Evolutionary conservation across 2,329 filamentous ascomycete genomes (phyloP).

Genomic region (Sphaceloma murrayae): DNA sequence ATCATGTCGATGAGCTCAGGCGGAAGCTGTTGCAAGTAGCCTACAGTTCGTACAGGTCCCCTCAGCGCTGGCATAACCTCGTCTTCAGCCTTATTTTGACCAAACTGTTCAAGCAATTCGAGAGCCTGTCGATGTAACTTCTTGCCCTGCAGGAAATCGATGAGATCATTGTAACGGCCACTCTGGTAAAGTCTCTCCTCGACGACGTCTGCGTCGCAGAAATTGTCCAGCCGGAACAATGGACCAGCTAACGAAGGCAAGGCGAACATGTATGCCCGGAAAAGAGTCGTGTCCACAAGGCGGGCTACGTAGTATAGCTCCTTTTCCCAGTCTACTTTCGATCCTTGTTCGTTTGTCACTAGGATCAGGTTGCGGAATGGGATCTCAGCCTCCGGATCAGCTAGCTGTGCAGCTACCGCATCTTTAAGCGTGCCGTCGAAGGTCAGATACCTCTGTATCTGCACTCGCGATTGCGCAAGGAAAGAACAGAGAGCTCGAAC

Average conservation of each 20-base stretch:
- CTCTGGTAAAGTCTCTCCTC: conserved; percentile 85
- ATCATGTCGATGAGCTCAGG: conserved; percentile 84
- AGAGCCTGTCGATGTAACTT: conserved; percentile 81
- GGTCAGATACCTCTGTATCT: conserved; percentile 52
- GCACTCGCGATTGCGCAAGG: conserved; percentile 69
- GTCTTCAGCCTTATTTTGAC: conserved; percentile 44
- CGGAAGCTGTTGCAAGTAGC: conserved; percentile 80
- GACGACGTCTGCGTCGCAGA: conserved; percentile 91
- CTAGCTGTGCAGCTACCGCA: conserved; percentile 35
- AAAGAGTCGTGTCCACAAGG: conserved; percentile 86
- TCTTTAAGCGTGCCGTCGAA: conserved; percentile 50
- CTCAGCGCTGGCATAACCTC: conserved; percentile 49
- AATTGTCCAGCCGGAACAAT: conserved; percentile 91
- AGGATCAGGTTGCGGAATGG: conserved; percentile 37
- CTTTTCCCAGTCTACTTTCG: conserved; percentile 52
- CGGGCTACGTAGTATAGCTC: conserved; percentile 68
- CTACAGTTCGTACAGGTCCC: conserved; percentile 74
- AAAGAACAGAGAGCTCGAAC: conserved; percentile 79
- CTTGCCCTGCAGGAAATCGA: conserved; percentile 97
- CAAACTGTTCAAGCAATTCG: conserved; percentile 72
- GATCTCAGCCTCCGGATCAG: conserved; percentile 32
- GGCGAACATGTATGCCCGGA: conserved; percentile 90
- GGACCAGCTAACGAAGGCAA: conserved; percentile 75
- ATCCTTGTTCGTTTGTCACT: conserved; percentile 22
- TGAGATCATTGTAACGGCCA: conserved; percentile 80